Evolutionary conservation across 2,329 filamentous ascomycete genomes (phyloP), one percentile per base, ranked within the genome.

Genomic region (Cladosporium sp.): DNA sequence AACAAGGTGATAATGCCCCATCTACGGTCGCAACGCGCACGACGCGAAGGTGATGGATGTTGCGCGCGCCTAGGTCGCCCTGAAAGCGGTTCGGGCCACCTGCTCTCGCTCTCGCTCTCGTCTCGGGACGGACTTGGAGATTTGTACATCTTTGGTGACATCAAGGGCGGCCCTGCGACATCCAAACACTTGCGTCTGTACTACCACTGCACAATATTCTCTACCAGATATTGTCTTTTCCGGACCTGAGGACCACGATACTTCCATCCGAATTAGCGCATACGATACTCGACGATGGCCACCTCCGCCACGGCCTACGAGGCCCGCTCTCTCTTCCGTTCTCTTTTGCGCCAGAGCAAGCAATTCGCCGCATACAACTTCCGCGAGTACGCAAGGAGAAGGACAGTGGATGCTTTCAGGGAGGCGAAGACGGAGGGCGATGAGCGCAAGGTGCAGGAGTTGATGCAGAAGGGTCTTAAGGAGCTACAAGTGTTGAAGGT

Each of bases 361-460:
- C 91, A 97, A 76, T 98, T 99, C 80, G 87, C 92, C 69, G 88
- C 91, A 72, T 99, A 98, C 84, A 99, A 98, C 82, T 99, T 97
- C 85, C 88, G 95, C 81, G 94, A 97, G 79, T 99, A 99, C 80
- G 93, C 95, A 64, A 91, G 89, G 80, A 90, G 95, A 76, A 88
- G 94, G 79, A 97, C 95, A 77, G 87, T 87, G 78, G 95, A 98
- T 83, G 90, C 92, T 4, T 99, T 98, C 80, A 87, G 90, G 74
- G 92, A 96, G 78, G 86, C 96, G 79, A 86, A 87, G 79, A 77
- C 80, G 65, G 90, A 92, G 74, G 82, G 87, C 55, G 95, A 97
- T 76, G 85, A 87, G 71, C 85, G 92, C 69, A 84, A 85, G 80
- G 85, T 96, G 78, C 93, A 98, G 80, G 93, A 96, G 79, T 82